These are phyloP conservation scores for Gnaphalium uliginosum DNA, from an alignment of 129 eudicot species.

Conservation along the genomic window DNA sequence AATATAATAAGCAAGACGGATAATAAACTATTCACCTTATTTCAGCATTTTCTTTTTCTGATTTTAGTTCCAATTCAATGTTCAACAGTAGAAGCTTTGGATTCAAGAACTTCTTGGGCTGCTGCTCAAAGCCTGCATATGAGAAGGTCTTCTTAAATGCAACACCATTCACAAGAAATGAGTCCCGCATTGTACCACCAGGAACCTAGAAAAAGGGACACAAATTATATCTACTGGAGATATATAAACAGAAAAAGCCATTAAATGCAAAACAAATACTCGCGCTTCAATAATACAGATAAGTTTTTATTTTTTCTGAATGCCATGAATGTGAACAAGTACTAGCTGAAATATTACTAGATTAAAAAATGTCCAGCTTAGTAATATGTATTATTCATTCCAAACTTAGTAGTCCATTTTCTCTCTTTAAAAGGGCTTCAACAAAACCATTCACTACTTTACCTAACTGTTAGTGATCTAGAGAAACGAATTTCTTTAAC, in stretches of 20 bases:
- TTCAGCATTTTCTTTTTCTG: constrained; percentile 99
- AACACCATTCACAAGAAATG: constrained; percentile 93
- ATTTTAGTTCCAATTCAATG: constrained; percentile 92
- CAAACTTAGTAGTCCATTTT: background rate
- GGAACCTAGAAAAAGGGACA: constrained; percentile 60
- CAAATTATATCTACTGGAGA: constrained; percentile 5
- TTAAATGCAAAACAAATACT: background rate
- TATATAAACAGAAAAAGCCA: constrained; percentile 5
- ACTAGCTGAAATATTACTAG: background rate
- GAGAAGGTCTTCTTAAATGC: constrained; percentile 98
- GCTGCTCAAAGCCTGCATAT: constrained; percentile 99
- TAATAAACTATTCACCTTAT: constrained; percentile 54
- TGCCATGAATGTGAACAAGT: background rate
- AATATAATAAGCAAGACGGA: constrained; percentile 2
- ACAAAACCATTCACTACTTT: too few species aligned
- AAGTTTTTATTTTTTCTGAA: background rate
- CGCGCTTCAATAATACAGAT: constrained; percentile 8
- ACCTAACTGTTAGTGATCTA: too few species aligned
- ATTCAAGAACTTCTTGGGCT: constrained; percentile 81
- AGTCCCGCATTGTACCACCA: constrained; percentile 96
- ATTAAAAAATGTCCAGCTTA: background rate
- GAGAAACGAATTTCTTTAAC: background rate
- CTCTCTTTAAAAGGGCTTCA: background rate
- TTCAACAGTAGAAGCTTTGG: constrained; percentile 87
- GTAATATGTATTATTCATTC: background rate